These are phyloP conservation scores for Hirsutella minnesotensis DNA, from an alignment of 2,329 filamentous ascomycete species.

Conservation along the genomic window DNA sequence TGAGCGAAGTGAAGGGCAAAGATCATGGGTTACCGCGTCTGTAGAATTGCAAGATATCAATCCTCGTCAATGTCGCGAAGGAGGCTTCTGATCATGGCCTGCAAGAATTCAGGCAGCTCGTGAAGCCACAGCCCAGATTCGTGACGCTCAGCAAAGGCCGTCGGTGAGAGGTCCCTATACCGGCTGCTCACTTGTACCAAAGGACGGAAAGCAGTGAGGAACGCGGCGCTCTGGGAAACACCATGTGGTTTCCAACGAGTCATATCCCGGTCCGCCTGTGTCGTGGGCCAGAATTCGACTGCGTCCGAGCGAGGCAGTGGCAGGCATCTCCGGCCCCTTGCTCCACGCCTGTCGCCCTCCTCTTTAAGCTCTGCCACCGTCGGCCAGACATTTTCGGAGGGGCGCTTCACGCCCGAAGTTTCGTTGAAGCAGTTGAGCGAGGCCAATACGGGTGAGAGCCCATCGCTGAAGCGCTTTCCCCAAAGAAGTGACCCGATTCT, in stretches of 20 bases:
- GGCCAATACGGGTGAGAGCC: conserved; percentile 21
- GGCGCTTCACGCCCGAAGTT: conserved; percentile 4
- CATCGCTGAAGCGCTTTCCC: conserved; percentile 15
- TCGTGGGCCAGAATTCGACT: conserved; percentile 4
- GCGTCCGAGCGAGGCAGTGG: conserved; percentile 19
- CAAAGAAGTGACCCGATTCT: conserved; percentile 11
- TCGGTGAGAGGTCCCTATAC: no score
- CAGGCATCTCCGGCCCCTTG: conserved; percentile 15
- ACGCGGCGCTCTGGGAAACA: conserved; percentile 10
- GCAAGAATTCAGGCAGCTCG: background rate
- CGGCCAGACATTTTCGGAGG: conserved; percentile 19
- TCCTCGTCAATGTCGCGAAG: background rate
- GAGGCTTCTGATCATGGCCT: background rate
- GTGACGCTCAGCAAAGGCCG: background rate
- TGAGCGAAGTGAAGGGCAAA: no score
- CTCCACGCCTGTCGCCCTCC: conserved; percentile 18
- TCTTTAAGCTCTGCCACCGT: conserved; percentile 23
- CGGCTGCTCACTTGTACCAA: background rate
- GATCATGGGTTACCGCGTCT: no score
- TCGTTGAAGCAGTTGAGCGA: conserved; percentile 20
- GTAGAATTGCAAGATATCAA: no score
- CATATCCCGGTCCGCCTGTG: conserved; percentile 4
- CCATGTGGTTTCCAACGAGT: conserved; percentile 13
- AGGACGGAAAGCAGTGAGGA: conserved; percentile 10
- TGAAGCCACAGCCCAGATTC: background rate